phyloP scores from a whole-genome alignment of 106 monocot species.

The Platanthera zijinensis region DNA sequence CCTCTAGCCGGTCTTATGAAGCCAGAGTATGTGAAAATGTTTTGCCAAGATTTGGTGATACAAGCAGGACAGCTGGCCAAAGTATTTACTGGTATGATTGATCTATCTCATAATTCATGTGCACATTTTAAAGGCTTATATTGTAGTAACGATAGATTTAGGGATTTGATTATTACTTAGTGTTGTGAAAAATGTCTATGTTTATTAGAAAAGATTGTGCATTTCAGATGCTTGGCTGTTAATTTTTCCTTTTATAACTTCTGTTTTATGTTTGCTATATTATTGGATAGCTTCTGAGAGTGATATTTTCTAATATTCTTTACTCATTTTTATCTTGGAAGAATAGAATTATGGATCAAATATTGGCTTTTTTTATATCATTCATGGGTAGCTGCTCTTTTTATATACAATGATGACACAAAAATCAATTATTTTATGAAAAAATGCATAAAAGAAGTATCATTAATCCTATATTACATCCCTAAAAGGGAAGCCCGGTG shows the following conservation, averaged over 20 bases:
- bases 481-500: no score
- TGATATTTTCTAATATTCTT: no score
- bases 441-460: no score
- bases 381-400: no score
- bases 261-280: background rate
- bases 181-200: background rate
- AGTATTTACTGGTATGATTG: conserved; percentile 37
- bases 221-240: background rate
- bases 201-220: background rate
- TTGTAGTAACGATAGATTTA: background rate
- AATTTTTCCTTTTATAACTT: background rate
- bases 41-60: conserved; percentile 68
- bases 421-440: no score
- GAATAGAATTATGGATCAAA: no score
- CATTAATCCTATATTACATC: no score
- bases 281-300: no score
- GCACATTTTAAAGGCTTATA: background rate
- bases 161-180: background rate
- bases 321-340: no score
- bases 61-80: conserved; percentile 54
- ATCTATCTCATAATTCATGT: background rate
- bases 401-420: no score
- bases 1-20: conserved; percentile 72
- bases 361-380: no score
- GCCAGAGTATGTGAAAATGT: conserved; percentile 69